Base-by-base conservation (phyloP, 768 basidiomycete species). In the Cyclocybe aegerita region DNA sequence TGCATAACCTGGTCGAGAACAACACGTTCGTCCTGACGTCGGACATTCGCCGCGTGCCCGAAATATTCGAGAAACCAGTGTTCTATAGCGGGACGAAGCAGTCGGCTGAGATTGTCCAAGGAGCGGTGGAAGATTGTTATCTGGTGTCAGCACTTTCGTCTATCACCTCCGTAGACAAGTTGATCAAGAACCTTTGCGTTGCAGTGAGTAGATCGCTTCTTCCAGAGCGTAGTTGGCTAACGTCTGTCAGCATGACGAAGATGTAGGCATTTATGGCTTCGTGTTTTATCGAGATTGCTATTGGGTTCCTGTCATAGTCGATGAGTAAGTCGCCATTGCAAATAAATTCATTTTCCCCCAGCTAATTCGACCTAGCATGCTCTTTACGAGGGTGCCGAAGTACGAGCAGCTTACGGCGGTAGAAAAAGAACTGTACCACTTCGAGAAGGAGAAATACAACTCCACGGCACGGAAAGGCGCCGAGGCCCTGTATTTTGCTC, bases 231-330 rank as follows among this genome's bases (percentile, higher is more conserved):
- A 17, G 43, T 38, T 41, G 15, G 17, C 36, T 50, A 5, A 54
- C 11, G 17, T 53, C 3, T 15, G 10, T 7, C 49, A 80, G 77
- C 67, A 75, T 9, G 76, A 81, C 52, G 76, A 80, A 57, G 49
- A 73, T 55, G 74, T 80, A 29, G 80, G 80, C 2, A 71, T 83
- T 4, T 83, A 82, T 53, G 81, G 81, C 1, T 83, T 80, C 60
- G 71, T 82, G 42, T 82, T 83, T 62, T 79, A 75, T 61, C 66
- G 79, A 2, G 80, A 82, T 58, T 65, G 65, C 37, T 65, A 67
- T 23, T 82, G 81, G 80, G 75, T 76, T 9, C 67, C 72, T 9
- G 71, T 82, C 7, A 73, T 83, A 51, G 72, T 83, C 46, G 82
- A 84, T 56, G 82, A 84, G 80, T 81, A 50, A 36, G 78, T 46